phyloP scores from a whole-genome alignment of 2,329 filamentous ascomycete genomes.

The Talaromyces sp. region DNA sequence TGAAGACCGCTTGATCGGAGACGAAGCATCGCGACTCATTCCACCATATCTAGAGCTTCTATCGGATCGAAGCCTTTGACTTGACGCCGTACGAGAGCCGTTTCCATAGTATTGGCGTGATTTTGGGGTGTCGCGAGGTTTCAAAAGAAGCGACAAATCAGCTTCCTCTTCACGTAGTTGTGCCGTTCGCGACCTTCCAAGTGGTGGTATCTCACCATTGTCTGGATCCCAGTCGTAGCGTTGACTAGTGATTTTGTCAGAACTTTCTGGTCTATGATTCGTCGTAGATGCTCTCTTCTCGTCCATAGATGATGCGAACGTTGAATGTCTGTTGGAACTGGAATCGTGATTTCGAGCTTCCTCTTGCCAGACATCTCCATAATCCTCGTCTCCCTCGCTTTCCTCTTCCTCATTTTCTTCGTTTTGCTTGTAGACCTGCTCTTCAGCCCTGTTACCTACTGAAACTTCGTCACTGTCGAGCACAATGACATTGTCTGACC shows the following conservation, averaged over 20 bases:
- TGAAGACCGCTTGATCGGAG: constrained; percentile 1
- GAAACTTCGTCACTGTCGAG: constrained; percentile 37
- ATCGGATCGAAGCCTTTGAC: constrained; percentile 15
- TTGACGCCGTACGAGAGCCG: constrained; percentile 28
- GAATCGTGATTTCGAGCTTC: constrained; percentile 40
- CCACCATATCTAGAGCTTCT: background rate
- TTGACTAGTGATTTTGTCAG: constrained; percentile 21
- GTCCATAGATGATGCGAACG: constrained; percentile 22
- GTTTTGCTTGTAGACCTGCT: constrained; percentile 15
- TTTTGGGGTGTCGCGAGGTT: constrained; percentile 34
- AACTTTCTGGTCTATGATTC: background rate
- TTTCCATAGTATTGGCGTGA: constrained; percentile 36
- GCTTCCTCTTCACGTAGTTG: constrained; percentile 35
- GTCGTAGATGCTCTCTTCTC: constrained; percentile 20
- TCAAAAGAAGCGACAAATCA: constrained; percentile 33
- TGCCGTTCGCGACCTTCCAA: constrained; percentile 33
- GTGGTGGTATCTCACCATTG: constrained; percentile 27
- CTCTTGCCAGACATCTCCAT: constrained; percentile 49
- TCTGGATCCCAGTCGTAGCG: constrained; percentile 35
- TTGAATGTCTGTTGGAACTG: constrained; percentile 26
- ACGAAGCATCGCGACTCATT: constrained; percentile 1
- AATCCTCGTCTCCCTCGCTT: constrained; percentile 38
- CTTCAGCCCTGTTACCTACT: constrained; percentile 18
- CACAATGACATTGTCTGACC: constrained; percentile 43
- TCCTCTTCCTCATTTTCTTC: constrained; percentile 26